Conservation (phyloP, 2,329 filamentous ascomycete genomes). For the Xylariaceae sp. region DNA sequence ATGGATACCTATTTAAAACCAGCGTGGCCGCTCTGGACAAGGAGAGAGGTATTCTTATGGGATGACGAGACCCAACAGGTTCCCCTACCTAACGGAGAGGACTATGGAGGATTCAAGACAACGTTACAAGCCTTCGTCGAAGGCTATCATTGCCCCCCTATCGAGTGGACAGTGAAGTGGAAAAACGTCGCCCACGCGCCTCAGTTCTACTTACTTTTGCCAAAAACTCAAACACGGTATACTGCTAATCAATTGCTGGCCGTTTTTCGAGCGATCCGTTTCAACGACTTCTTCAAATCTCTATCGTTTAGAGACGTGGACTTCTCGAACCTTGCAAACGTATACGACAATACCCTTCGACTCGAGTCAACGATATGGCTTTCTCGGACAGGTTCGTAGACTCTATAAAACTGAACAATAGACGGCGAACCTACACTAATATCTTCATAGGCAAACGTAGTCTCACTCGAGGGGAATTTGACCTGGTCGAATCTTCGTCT, state of each 20-base stretch:
- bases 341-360: slow-evolving; percentile 42
- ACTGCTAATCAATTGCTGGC: slow-evolving; percentile 51
- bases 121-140: slow-evolving; percentile 54
- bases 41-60: slow-evolving; percentile 49
- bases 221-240: slow-evolving; percentile 38
- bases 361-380: slow-evolving; percentile 48
- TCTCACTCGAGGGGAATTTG: slow-evolving; percentile 45
- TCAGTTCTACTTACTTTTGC: slow-evolving; percentile 50
- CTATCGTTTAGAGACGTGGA: slow-evolving; percentile 53
- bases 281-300: slow-evolving; percentile 57
- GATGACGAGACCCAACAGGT: slow-evolving; percentile 49
- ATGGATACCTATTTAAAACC: slow-evolving; percentile 54
- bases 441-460: slow-evolving; percentile 33
- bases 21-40: slow-evolving; percentile 55
- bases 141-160: slow-evolving; percentile 46
- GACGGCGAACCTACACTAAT: slow-evolving; percentile 19
- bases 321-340: slow-evolving; percentile 39
- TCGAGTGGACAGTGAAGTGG: slow-evolving; percentile 51
- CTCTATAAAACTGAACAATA: background rate
- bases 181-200: slow-evolving; percentile 42
- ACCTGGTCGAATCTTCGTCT: slow-evolving; percentile 45
- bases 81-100: slow-evolving; percentile 51
- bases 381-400: slow-evolving; percentile 46
- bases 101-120: slow-evolving; percentile 51
- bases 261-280: slow-evolving; percentile 52